Conservation (phyloP, 257 asterid genomes). For the Solanum lycopersicoides region DNA sequence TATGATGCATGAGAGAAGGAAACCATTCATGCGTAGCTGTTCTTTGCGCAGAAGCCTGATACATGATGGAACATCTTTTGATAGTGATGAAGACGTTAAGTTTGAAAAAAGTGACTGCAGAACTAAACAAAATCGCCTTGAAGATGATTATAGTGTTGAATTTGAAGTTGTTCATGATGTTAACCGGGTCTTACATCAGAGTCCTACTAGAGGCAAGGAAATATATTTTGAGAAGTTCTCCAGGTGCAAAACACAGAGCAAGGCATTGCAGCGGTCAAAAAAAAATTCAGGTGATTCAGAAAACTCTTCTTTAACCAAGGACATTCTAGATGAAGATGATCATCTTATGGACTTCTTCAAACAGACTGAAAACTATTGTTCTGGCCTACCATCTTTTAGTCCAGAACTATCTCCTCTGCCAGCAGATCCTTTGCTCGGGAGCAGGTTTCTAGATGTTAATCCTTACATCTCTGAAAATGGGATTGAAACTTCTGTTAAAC, state of each 20-base stretch:
- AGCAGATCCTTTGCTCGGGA: constrained; percentile 13
- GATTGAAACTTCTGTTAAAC: constrained; percentile 15
- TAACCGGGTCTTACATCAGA: constrained; percentile 13
- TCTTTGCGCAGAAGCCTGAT: constrained; percentile 25
- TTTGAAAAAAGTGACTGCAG: constrained; percentile 17
- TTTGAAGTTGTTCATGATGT: constrained; percentile 19
- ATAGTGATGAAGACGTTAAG: constrained; percentile 27
- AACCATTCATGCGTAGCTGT: constrained; percentile 38
- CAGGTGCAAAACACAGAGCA: constrained; percentile 18
- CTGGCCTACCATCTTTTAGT: constrained; percentile 22
- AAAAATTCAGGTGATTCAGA: constrained; percentile 11
- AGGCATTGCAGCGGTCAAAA: constrained; percentile 12
- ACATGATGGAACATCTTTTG: constrained; percentile 21
- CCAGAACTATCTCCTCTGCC: constrained; percentile 31
- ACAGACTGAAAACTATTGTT: constrained; percentile 12
- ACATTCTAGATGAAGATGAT: constrained; percentile 4
- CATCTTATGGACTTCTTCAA: constrained; percentile 14
- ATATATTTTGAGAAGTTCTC: constrained; percentile 29
- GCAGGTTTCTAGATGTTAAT: constrained; percentile 17
- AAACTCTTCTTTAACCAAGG: constrained; percentile 16
- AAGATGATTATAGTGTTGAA: constrained; percentile 17
- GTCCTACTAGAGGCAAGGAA: constrained; percentile 13
- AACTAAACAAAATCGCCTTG: constrained; percentile 16
- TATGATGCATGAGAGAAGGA: constrained; percentile 16
- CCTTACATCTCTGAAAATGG: constrained; percentile 14